Evolutionary conservation across 768 basidiomycete species (phyloP), one percentile per base, ranked within the genome.

Genomic region (Mycena olivaceomarginata): DNA sequence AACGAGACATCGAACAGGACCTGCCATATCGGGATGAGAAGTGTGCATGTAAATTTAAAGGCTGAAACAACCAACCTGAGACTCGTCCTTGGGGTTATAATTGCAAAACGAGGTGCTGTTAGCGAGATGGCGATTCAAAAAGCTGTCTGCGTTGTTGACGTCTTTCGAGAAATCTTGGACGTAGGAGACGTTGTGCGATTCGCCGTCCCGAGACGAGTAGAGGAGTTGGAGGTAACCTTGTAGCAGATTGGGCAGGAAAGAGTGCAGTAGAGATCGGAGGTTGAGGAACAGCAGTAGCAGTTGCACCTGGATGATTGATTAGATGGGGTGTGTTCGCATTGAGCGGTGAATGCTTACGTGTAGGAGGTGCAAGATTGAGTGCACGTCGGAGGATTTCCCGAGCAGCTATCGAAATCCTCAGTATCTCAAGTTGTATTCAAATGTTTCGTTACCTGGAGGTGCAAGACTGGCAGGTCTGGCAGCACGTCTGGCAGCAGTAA

Each of bases 241-340:
- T 74, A 80, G 64, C 80, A 80, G 41, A 68, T 70, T 15, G 80
- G 78, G 59, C 80, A 79, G 6, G 40, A 40, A 13, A 81, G 62
- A 37, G 78, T 79, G 56, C 80, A 81, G 57, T 67, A 57, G n/a
- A 70, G 78, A 57, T 69, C 46, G 53, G 25, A 46, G 43, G 70
- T 77, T 13, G 67, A 70, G 13, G 66, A 67, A 46, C 80, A 80
- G 67, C 80, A 81, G 37, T 67, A 56, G 59, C 79, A 80, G 67
- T 80, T 76, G 66, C 78, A 79, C 16, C 48, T 51, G 0, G 48
- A 51, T 51, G 48, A 51, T 16, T 15, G 2, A 51, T 51, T 51
- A 51, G 18, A 51, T 18, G 48, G 2, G 48, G 1, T 0, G n/a
- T 51, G 13, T 51, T 45, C 43, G 43, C 43, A 45, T 10, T 45